Percentiles rank a stretch among this genome's conserved stretches.
These are phyloP conservation scores for Meyerozyma smithsonii DNA, from an alignment of 1,139 yeast species.

Conservation along the genomic window DNA sequence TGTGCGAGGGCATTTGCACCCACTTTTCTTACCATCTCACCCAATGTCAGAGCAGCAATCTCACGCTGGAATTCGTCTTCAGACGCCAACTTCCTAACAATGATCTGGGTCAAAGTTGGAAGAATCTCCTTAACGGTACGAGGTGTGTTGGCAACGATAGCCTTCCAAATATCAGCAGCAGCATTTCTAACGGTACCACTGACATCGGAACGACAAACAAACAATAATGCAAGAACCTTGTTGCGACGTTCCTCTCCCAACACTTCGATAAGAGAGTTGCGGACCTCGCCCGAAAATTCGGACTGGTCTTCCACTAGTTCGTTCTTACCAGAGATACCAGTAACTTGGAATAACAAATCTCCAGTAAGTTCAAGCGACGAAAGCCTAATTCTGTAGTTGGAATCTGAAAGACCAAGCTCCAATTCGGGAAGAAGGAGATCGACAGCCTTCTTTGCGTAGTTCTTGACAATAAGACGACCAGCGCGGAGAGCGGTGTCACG, in stretches of 20 bases:
- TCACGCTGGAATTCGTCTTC: conserved; percentile 72
- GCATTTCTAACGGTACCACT: conserved; percentile 85
- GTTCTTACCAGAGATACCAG: conserved; percentile 75
- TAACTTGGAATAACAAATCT: conserved; percentile 87
- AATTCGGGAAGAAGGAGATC: conserved; percentile 91
- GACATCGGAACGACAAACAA: conserved; percentile 90
- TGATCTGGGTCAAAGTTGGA: conserved; percentile 74
- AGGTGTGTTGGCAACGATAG: conserved; percentile 93
- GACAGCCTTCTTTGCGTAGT: conserved; percentile 89
- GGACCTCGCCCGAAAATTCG: conserved; percentile 55
- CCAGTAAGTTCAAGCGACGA: conserved; percentile 97
- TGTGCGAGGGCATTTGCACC: conserved; percentile 86
- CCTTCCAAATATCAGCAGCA: conserved; percentile 96
- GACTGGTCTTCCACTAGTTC: conserved; percentile 63
- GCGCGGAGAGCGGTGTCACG: conserved; percentile 90
- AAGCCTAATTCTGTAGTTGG: conserved; percentile 80
- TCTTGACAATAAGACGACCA: conserved; percentile 86
- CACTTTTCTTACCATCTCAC: conserved; percentile 92
- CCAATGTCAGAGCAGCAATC: conserved; percentile 91
- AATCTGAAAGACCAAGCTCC: conserved; percentile 82
- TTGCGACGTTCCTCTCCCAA: conserved; percentile 89
- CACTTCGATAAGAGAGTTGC: conserved; percentile 60
- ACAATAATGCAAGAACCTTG: conserved; percentile 74
- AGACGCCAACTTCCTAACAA: conserved; percentile 80
- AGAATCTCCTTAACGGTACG: conserved; percentile 90